Base-by-base conservation (phyloP, 1,284 basidiomycete genomes). In the Somion occarium region DNA sequence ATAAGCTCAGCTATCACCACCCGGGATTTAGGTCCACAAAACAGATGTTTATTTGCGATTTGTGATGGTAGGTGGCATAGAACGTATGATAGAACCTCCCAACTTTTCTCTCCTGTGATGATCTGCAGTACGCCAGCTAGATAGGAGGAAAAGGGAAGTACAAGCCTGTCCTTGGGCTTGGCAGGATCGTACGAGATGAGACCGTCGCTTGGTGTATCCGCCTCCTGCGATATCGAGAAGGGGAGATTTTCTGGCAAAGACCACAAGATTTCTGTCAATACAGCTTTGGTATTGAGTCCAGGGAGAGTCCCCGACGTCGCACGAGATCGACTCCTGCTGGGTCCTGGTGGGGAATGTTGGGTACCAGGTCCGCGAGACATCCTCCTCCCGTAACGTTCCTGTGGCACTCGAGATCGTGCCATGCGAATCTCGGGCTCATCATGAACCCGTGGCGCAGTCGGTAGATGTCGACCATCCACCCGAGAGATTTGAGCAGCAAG, bases 71-170 rank as follows among this genome's bases (percentile, higher is more conserved):
- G 76, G 68, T 96, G 91, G 63, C 90, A 92, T 1, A 99, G 76
- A 3, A 96, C 76, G 63, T 97, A 99, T 2, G 93, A 93, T 13
- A 98, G 75, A 30, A 99, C 75, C 60, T 99, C 97, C 96, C 97
- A 99, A 56, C 90, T 92, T 44, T 74, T 80, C 63, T 94, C 93
- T 37, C 73, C 75, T 52, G 86, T 79, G 43, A 99, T 69, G 50
- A 98, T 78, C 1, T 74, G 74, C 53, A 87, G 74, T 39, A 97
- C 63, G 15, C 79, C 77, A 3, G 69, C 68, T 11, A 98, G 75
- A 61, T 97, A 96, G 42, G 79, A 71, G 2, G 93, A 94, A 2
- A 94, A 76, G 0, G 89, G 91, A 1, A 99, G 73, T 59, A 93
- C 74, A 12, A 75, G 64, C 30, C 65, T 59, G 2, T 70, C 66